Evolutionary conservation across 257 asterid genomes (phyloP).

Genomic region (Gentiana straminea): DNA sequence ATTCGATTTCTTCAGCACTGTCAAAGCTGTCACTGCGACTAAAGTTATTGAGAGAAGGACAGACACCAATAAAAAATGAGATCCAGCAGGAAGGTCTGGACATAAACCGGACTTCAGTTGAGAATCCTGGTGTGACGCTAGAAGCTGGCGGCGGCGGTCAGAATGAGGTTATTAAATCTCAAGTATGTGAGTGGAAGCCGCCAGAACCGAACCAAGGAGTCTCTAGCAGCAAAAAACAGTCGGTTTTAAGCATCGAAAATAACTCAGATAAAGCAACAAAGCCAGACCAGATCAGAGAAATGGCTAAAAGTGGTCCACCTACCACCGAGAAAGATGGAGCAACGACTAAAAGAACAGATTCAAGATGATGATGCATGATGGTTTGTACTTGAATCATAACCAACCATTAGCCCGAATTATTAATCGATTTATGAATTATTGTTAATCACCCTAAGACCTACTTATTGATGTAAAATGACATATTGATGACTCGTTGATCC

Average conservation of each 20-base stretch:
- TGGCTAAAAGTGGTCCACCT: constrained; percentile 46
- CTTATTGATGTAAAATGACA: too few species aligned
- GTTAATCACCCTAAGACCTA: too few species aligned
- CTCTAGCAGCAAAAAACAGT: constrained; percentile 12
- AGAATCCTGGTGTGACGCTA: constrained; percentile 19
- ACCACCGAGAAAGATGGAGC: constrained; percentile 33
- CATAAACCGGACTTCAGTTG: constrained; percentile 26
- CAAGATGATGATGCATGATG: constrained; percentile 42
- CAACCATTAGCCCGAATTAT: too few species aligned
- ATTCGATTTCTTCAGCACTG: constrained; percentile 61
- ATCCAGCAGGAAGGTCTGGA: constrained; percentile 36
- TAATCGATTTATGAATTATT: too few species aligned
- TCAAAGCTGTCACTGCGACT: constrained; percentile 84
- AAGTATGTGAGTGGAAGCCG: constrained; percentile 32
- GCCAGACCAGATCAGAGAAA: constrained; percentile 45
- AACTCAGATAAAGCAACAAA: constrained; percentile 28
- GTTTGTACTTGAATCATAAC: too few species aligned
- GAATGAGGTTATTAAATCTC: constrained; percentile 15
- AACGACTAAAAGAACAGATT: constrained; percentile 34
- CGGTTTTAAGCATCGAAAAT: constrained; percentile 8
- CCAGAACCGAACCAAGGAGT: constrained; percentile 20
- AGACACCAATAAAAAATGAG: constrained; percentile 61
- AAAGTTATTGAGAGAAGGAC: constrained; percentile 84
- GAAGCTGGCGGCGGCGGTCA: constrained; percentile 19
- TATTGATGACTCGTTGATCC: too few species aligned